A percentile compares a stretch with the other conserved stretches of the same genome.
Conservation (phyloP, 306 rosid genomes). For the Cucurbita ficifolia region DNA sequence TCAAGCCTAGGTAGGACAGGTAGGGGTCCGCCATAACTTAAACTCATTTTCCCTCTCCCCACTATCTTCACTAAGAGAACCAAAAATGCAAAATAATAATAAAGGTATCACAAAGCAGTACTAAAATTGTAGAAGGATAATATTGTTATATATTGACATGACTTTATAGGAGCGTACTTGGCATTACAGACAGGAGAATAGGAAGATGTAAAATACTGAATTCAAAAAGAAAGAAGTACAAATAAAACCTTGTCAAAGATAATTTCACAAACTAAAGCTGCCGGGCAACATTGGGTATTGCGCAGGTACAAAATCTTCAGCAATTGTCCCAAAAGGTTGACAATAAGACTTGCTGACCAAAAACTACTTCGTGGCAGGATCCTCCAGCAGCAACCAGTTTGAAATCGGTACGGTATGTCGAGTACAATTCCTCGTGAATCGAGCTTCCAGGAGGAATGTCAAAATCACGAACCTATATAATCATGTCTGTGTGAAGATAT, state of each 20-base stretch:
- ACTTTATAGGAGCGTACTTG: neutral
- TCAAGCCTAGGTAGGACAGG: neutral
- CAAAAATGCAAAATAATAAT: neutral
- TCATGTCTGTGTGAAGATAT: neutral
- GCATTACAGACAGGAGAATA: neutral
- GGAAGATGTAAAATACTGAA: neutral
- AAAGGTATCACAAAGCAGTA: neutral
- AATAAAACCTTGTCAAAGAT: neutral
- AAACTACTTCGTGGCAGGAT: neutral
- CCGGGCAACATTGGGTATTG: neutral
- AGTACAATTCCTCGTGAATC: neutral
- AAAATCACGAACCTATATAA: neutral
- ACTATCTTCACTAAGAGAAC: neutral
- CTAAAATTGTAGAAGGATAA: neutral
- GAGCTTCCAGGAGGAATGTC: neutral
- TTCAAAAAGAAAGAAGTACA: neutral
- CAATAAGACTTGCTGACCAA: neutral
- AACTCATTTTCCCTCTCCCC: neutral
- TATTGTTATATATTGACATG: neutral
- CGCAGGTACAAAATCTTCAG: slow-evolving; percentile 2
- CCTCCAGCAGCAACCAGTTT: neutral
- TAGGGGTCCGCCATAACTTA: neutral
- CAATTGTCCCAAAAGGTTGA: neutral
- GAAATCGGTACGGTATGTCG: neutral
- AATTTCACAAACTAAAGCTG: neutral